These are phyloP conservation scores for Diaporthe sp. DNA, from an alignment of 2,329 filamentous ascomycete genomes.

Conservation along the genomic window DNA sequence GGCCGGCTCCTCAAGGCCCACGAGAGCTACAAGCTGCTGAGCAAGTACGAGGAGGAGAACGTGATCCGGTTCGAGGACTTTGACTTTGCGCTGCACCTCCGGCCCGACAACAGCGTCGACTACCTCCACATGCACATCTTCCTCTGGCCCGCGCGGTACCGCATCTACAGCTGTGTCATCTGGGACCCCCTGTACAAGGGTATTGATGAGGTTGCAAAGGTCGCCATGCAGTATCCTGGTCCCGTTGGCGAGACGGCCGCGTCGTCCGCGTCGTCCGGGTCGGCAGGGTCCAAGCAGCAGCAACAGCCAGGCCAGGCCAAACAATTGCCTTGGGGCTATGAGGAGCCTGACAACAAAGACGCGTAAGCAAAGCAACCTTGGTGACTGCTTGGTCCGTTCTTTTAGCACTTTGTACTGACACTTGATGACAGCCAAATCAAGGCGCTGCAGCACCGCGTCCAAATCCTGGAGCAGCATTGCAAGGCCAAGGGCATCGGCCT, in stretches of 20 bases:
- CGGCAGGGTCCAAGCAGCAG: background rate
- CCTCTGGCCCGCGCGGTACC: slow-evolving; percentile 12
- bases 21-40: slow-evolving; percentile 22
- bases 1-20: slow-evolving; percentile 18
- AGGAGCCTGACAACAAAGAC: slow-evolving; percentile 8
- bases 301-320: slow-evolving; percentile 3
- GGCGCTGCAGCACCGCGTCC: background rate
- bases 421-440: background rate
- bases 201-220: slow-evolving; percentile 9
- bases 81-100: slow-evolving; percentile 31
- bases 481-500: slow-evolving; percentile 12
- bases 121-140: slow-evolving; percentile 31
- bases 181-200: slow-evolving; percentile 25
- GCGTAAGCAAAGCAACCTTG: background rate
- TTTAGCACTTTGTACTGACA: background rate
- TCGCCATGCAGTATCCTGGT: background rate
- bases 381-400: too few relatives aligned
- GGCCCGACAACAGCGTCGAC: slow-evolving; percentile 20
- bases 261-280: background rate
- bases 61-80: slow-evolving; percentile 29
- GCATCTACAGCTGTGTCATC: slow-evolving; percentile 29
- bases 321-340: slow-evolving; percentile 11
- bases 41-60: slow-evolving; percentile 24
- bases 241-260: background rate
- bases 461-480: slow-evolving; percentile 15